These are phyloP conservation scores for Saccharomycopsis capsularis DNA, from an alignment of 805 yeast genomes.

Conservation along the genomic window DNA sequence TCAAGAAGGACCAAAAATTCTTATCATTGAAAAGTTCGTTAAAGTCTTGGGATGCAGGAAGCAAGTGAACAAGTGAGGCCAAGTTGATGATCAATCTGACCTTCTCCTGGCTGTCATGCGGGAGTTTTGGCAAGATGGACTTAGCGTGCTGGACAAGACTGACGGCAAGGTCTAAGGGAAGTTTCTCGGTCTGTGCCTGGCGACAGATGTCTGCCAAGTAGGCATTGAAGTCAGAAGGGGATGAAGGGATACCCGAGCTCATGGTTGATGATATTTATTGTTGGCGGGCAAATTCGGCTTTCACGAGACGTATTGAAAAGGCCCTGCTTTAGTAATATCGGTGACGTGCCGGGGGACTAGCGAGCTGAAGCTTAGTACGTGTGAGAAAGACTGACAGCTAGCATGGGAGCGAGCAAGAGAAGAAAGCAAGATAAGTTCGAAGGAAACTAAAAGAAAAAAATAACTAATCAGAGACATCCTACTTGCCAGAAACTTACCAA, in stretches of 20 bases:
- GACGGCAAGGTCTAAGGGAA: conserved; percentile 8
- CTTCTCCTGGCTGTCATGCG: conserved; percentile 1
- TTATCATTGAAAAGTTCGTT: conserved; percentile 14
- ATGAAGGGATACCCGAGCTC: conserved; percentile 1
- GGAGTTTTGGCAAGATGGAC: background rate
- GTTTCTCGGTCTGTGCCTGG: background rate
- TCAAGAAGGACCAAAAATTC: conserved; percentile 4
- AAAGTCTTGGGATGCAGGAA: conserved; percentile 15
- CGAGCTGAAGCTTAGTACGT: background rate
- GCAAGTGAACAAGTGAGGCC: background rate
- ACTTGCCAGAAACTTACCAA: too few relatives aligned
- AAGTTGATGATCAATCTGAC: conserved; percentile 1
- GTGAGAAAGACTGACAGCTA: background rate
- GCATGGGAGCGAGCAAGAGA: background rate
- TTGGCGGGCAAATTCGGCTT: too few relatives aligned
- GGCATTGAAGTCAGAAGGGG: conserved; percentile 9
- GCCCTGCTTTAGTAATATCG: too few relatives aligned
- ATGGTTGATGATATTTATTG: too few relatives aligned
- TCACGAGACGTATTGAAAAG: too few relatives aligned
- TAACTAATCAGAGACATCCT: background rate
- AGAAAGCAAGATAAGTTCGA: background rate
- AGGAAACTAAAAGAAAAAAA: background rate
- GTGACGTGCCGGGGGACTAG: too few relatives aligned
- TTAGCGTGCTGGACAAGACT: conserved; percentile 3
- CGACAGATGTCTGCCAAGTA: conserved; percentile 1